Evolutionary conservation across 1,139 yeast species (phyloP).

Genomic region (Hansenula sp.): DNA sequence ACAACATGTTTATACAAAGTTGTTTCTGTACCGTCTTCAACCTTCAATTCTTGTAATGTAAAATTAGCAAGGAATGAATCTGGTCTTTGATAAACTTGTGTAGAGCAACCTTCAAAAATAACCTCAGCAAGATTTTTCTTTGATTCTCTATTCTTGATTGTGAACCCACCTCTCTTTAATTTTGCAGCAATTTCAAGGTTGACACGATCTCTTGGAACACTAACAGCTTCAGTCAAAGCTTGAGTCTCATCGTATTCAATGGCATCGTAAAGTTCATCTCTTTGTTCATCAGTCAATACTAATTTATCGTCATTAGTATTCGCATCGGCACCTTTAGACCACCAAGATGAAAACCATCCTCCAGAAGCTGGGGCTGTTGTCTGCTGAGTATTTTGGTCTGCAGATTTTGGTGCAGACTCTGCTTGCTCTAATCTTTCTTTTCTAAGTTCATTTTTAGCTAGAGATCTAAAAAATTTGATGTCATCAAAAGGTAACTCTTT

Average conservation of each 20-base stretch:
- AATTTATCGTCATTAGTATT: conserved; percentile 24
- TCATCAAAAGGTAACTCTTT: conserved; percentile 66
- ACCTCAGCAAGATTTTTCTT: conserved; percentile 62
- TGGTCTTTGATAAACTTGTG: conserved; percentile 71
- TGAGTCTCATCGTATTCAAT: conserved; percentile 83
- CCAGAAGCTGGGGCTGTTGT: conserved; percentile 19
- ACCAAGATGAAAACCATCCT: conserved; percentile 63
- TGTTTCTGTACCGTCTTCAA: conserved; percentile 78
- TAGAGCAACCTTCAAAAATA: conserved; percentile 76
- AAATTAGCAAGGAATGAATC: conserved; percentile 72
- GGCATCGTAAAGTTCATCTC: conserved; percentile 85
- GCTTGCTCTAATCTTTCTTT: conserved; percentile 41
- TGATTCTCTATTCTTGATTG: conserved; percentile 40
- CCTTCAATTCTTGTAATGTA: conserved; percentile 73
- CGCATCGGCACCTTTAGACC: conserved; percentile 32
- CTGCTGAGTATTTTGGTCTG: conserved; percentile 12
- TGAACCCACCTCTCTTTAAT: conserved; percentile 73
- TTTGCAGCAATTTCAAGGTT: conserved; percentile 63
- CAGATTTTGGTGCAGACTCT: conserved; percentile 11
- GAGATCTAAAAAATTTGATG: conserved; percentile 76
- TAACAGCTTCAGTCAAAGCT: conserved; percentile 47
- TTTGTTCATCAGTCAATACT: conserved; percentile 59
- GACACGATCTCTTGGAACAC: conserved; percentile 71
- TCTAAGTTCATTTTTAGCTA: conserved; percentile 64
- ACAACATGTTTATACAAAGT: conserved; percentile 81